These are phyloP conservation scores for Fusarium brevicatenulatum DNA, from an alignment of 2,329 filamentous ascomycete genomes.

Conservation along the genomic window DNA sequence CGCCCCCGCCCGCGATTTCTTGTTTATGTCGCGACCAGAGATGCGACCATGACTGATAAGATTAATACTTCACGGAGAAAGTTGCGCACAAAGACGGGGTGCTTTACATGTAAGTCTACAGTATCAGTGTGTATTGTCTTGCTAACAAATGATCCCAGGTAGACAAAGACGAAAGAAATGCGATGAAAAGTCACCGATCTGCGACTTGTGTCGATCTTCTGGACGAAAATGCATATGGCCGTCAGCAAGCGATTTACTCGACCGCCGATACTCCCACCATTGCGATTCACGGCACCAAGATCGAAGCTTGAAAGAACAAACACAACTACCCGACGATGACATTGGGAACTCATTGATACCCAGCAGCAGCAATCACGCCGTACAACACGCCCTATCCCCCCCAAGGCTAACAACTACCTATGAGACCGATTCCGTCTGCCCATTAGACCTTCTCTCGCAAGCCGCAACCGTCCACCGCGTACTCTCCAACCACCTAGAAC, in stretches of 20 bases:
- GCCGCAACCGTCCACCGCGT: conserved; percentile 6
- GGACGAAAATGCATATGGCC: conserved; percentile 26
- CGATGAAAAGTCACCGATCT: conserved; percentile 25
- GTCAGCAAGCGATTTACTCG: conserved; percentile 16
- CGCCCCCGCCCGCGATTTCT: background rate
- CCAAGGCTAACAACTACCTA: too few species aligned
- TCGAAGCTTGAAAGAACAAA: background rate
- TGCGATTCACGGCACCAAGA: conserved; percentile 9
- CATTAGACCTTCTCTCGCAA: conserved; percentile 2
- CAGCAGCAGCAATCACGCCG: rapidly evolving
- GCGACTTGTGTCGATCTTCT: conserved; percentile 6
- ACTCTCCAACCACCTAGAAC: conserved; percentile 23
- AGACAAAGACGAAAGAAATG: conserved; percentile 35
- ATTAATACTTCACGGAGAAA: background rate
- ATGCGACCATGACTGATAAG: background rate
- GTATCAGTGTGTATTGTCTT: rapidly evolving
- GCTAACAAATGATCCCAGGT: background rate
- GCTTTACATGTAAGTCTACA: conserved; percentile 21
- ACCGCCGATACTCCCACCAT: conserved; percentile 27
- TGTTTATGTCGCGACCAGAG: background rate
- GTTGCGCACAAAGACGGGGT: conserved; percentile 34
- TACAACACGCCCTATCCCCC: too few species aligned
- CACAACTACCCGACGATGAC: background rate
- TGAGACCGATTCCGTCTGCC: background rate
- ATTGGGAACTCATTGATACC: background rate